Base-by-base conservation (phyloP, 257 asterid genomes). In the Datura wrightii region DNA sequence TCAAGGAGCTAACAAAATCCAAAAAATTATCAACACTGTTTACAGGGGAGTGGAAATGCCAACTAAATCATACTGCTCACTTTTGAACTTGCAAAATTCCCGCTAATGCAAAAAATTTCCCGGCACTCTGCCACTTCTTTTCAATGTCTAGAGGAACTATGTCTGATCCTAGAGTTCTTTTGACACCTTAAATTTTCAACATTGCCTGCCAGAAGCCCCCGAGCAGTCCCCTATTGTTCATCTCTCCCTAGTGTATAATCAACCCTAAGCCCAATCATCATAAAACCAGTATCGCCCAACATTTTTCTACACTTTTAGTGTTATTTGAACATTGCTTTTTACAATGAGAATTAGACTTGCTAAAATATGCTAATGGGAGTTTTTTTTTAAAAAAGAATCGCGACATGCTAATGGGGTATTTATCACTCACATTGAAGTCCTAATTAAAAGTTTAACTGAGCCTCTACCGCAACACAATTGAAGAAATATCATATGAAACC, bases 311-410 rank as follows among this genome's bases (percentile, higher is more conserved):
- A 10, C 56, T 44, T n/a, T 1, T 44, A 5, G 41, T 71, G 56
- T 72, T 10, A 72, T 15, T n/a, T 72, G 80, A 72, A 72, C 79
- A 71, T 71, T 44, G 80, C 39, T 31, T 19, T 69, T 70, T n/a
- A 71, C 39, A 16, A 71, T 44, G 80, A 19, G 54, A 19, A 46
- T 10, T 72, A 72, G 80, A 46, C 41, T 46, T 46, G 80, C 58
- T 46, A 24, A 71, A 48, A 46, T 46, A 72, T 72, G 41, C 19
- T 16, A 24, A 63, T 4, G 41, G 42, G 41, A 10, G 4, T 1
- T 9, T 24, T 63, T 39, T 39, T 39, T 39, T 39, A 24, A 24
- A 24, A 24, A 24, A 24, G 1, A 24, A 24, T 24, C 31, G 31
- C 31, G 31, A 39, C 4, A 39, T 39, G 42, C 42, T 39, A 39